Percentiles rank a stretch among this genome's conserved stretches.
Evolutionary conservation across 495 filamentous ascomycete species (phyloP).

Genomic region (Niebla homalea): DNA sequence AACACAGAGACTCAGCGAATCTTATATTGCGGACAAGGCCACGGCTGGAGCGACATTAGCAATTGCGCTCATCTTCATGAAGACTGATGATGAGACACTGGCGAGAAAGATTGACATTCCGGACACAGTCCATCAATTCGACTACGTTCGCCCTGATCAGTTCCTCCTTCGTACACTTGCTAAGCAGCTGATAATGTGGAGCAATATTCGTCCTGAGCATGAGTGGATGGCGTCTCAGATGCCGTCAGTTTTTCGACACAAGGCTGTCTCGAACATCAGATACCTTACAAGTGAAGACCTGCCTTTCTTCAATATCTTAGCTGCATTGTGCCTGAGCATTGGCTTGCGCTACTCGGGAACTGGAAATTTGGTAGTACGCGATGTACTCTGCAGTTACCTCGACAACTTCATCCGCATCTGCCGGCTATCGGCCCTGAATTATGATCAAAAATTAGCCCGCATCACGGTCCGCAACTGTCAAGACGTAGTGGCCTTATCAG

Average conservation of each 20-base stretch:
- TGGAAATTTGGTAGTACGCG: conserved; percentile 52
- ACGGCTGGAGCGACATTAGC: conserved; percentile 83
- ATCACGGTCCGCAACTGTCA: conserved; percentile 82
- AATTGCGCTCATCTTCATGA: conserved; percentile 93
- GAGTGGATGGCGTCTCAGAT: conserved; percentile 65
- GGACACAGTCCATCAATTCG: conserved; percentile 76
- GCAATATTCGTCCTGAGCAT: conserved; percentile 53
- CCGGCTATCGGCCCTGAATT: conserved; percentile 49
- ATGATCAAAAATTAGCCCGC: conserved; percentile 68
- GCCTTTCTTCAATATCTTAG: conserved; percentile 84
- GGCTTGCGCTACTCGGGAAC: conserved; percentile 82
- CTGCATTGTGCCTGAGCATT: conserved; percentile 76
- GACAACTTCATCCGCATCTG: conserved; percentile 77
- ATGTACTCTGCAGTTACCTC: conserved; percentile 71
- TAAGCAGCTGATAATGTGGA: conserved; percentile 91
- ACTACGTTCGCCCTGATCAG: conserved; percentile 87
- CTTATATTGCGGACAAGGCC: conserved; percentile 84
- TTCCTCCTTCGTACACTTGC: conserved; percentile 82
- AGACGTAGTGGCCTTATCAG: conserved; percentile 66
- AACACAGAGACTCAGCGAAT: conserved; percentile 72
- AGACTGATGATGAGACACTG: conserved; percentile 77
- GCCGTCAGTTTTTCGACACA: conserved; percentile 48
- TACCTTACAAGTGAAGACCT: conserved; percentile 62
- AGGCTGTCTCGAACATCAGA: conserved; percentile 39
- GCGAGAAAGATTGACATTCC: conserved; percentile 89